These are phyloP conservation scores for Trametes gibbosa DNA, from an alignment of 768 basidiomycete species.

Conservation along the genomic window DNA sequence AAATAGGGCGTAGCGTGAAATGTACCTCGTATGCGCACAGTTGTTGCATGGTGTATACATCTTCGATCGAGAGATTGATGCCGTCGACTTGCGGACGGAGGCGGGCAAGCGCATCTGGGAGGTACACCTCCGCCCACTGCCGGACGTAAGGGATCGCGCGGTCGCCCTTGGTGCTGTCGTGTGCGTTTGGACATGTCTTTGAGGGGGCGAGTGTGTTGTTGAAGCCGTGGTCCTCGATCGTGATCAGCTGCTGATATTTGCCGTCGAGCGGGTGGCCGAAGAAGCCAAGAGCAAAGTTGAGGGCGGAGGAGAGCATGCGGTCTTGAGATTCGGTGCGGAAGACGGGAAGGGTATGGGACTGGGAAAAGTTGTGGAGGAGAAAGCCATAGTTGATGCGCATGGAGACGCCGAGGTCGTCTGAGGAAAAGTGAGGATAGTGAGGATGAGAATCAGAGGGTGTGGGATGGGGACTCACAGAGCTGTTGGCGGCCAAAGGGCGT, in stretches of 20 bases:
- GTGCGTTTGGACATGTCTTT: conserved; percentile 73
- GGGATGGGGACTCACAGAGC: conserved; percentile 53
- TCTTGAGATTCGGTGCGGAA: conserved; percentile 54
- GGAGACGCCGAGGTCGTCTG: conserved; percentile 41
- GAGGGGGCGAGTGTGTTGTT: conserved; percentile 83
- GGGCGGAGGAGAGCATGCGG: conserved; percentile 51
- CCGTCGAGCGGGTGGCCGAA: conserved; percentile 45
- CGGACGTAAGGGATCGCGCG: conserved; percentile 57
- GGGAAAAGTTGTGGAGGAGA: conserved; percentile 41
- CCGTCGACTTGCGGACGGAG: conserved; percentile 59
- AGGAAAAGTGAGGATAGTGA: conserved; percentile 20
- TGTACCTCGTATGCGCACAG: conserved; percentile 81
- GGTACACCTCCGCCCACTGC: conserved; percentile 71
- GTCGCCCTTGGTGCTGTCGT: conserved; percentile 42
- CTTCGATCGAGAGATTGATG: conserved; percentile 59
- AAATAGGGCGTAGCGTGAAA: neutral
- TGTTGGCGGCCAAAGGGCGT: conserved; percentile 90
- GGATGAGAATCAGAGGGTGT: neutral
- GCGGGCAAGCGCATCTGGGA: conserved; percentile 60
- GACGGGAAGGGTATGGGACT: conserved; percentile 40
- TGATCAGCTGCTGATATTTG: conserved; percentile 45
- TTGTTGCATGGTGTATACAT: conserved; percentile 76
- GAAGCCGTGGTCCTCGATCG: conserved; percentile 39
- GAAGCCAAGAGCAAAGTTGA: conserved; percentile 52
- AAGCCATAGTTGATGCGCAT: conserved; percentile 43